Evolutionary conservation across 2,329 filamentous ascomycete genomes (phyloP).

Genomic region (Fragosphaeria purpurea): DNA sequence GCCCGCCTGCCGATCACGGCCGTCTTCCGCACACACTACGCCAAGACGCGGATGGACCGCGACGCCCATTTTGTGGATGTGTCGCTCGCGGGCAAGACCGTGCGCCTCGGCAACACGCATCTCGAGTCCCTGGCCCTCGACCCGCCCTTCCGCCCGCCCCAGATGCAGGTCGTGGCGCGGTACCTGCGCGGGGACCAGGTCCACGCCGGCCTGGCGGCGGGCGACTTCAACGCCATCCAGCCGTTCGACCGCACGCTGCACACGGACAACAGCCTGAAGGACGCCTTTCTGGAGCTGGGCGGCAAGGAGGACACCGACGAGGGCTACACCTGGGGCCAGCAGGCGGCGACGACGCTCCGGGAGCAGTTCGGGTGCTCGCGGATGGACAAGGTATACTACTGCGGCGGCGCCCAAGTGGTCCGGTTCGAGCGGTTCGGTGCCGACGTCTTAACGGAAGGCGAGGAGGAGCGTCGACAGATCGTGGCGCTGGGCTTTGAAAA

Average conservation of each 20-base stretch:
- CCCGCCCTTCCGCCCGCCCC: slow-evolving; percentile 37
- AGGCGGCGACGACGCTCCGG: slow-evolving; percentile 30
- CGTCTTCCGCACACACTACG: slow-evolving; percentile 42
- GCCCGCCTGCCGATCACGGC: slow-evolving; percentile 30
- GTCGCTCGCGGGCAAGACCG: slow-evolving; percentile 17
- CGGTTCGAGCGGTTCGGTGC: slow-evolving; percentile 38
- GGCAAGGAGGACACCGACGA: slow-evolving; percentile 39
- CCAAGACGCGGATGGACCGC: slow-evolving; percentile 36
- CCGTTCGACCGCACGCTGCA: slow-evolving; percentile 40
- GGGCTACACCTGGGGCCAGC: slow-evolving; percentile 50
- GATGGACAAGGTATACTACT: slow-evolving; percentile 50
- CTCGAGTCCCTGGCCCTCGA: slow-evolving; percentile 42
- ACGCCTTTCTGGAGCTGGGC: slow-evolving; percentile 42
- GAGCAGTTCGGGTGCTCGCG: slow-evolving; percentile 37
- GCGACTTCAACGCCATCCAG: slow-evolving; percentile 50
- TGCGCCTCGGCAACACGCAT: slow-evolving; percentile 47
- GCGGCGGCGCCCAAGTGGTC: slow-evolving; percentile 22
- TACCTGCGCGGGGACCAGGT: slow-evolving; percentile 30
- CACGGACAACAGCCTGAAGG: slow-evolving; percentile 35
- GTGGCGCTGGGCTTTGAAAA: slow-evolving; percentile 23
- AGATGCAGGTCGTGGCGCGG: slow-evolving; percentile 33
- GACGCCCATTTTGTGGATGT: slow-evolving; percentile 48
- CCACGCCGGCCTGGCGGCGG: slow-evolving; percentile 35
- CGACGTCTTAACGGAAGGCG: slow-evolving; percentile 27
- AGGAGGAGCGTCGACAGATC: slow-evolving; percentile 21